These are phyloP conservation scores for Russula sp. DNA, from an alignment of 768 basidiomycete genomes.

Conservation along the genomic window DNA sequence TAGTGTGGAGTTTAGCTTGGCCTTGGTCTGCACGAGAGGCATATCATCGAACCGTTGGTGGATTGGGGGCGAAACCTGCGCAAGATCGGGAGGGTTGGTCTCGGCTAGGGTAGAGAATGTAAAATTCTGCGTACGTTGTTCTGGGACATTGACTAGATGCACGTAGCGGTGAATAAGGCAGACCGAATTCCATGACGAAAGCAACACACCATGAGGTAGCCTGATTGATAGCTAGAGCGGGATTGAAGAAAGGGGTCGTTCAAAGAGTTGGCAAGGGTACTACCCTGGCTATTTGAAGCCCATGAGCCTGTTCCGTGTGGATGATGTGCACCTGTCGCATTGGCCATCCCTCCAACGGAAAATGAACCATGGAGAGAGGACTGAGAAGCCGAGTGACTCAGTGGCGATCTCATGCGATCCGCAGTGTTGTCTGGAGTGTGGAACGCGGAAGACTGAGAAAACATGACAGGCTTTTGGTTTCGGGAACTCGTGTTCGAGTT, in stretches of 20 bases:
- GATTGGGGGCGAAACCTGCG: slow-evolving; percentile 39
- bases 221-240: slow-evolving; percentile 70
- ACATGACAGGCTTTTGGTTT: background rate
- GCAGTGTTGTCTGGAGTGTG: slow-evolving; percentile 6
- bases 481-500: background rate
- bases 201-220: slow-evolving; percentile 64
- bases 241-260: slow-evolving; percentile 66
- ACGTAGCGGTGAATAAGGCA: background rate
- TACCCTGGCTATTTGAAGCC: slow-evolving; percentile 39
- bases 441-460: slow-evolving; percentile 16
- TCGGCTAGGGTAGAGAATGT: background rate
- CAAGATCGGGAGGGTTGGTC: background rate
- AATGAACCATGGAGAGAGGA: slow-evolving; percentile 33
- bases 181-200: background rate
- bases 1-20: slow-evolving; percentile 66
- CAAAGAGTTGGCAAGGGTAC: slow-evolving; percentile 43
- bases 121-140: slow-evolving; percentile 37
- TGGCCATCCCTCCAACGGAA: slow-evolving; percentile 54
- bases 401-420: slow-evolving; percentile 7
- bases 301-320: slow-evolving; percentile 46
- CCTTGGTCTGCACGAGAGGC: slow-evolving; percentile 72
- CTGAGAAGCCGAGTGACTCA: slow-evolving; percentile 22
- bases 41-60: slow-evolving; percentile 64
- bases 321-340: slow-evolving; percentile 37
- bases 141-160: slow-evolving; percentile 51